phyloP scores from a whole-genome alignment of 106 monocot genomes.

The Gastrodia elata region DNA sequence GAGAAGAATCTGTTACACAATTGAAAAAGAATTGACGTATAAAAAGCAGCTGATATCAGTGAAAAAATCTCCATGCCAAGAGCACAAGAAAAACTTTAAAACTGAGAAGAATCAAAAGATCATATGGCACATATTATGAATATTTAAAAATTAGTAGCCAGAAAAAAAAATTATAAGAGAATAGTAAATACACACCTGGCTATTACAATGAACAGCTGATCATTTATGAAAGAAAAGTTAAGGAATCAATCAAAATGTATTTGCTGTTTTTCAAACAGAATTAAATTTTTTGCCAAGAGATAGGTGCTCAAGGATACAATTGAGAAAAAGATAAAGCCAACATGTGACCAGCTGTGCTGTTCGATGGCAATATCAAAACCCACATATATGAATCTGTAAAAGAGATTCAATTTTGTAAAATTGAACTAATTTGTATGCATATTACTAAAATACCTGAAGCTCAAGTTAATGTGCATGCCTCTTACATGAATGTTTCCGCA shows the following conservation, averaged over 20 bases:
- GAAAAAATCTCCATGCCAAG: not conserved
- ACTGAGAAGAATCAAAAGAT: not conserved
- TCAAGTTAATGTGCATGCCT: not conserved
- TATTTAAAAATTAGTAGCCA: too few species aligned
- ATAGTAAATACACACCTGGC: slow-evolving; percentile 61
- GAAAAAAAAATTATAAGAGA: not conserved
- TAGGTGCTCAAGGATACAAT: slow-evolving; percentile 71
- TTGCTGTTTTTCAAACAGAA: not conserved
- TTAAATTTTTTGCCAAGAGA: not conserved
- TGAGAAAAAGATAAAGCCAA: slow-evolving; percentile 94
- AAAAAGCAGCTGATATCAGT: not conserved
- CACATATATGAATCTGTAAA: slow-evolving; percentile 95
- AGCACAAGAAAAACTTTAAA: not conserved
- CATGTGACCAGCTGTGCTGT: slow-evolving; percentile 98
- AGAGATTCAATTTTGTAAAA: not conserved
- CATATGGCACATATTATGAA: not conserved
- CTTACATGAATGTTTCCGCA: slow-evolving; percentile 99
- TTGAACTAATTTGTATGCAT: not conserved
- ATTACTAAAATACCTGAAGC: not conserved
- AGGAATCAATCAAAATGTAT: slow-evolving; percentile 19
- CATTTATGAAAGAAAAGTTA: slow-evolving; percentile 26
- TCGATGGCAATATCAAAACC: slow-evolving; percentile 98
- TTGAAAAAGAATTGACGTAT: not conserved
- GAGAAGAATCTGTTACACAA: not conserved
- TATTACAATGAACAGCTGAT: slow-evolving; percentile 83